phyloP scores from a whole-genome alignment of 345 rosid genomes.

The Murraya paniculata region DNA sequence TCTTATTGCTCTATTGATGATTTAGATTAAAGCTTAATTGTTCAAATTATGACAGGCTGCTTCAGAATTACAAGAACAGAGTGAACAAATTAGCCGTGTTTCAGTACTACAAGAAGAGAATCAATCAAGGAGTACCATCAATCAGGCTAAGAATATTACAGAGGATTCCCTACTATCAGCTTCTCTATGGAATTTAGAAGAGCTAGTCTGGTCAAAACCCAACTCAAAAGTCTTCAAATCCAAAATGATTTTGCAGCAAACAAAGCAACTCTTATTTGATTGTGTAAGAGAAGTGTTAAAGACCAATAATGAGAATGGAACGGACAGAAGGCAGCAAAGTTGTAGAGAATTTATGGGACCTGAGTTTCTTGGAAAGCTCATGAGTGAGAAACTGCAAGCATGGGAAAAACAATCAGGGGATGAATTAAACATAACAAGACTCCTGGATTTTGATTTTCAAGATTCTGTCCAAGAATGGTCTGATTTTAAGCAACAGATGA shows the following conservation, averaged over 20 bases:
- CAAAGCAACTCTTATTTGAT: slow-evolving; percentile 47
- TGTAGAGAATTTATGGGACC: slow-evolving; percentile 13
- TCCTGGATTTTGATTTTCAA: slow-evolving; percentile 23
- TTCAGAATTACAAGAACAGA: slow-evolving; percentile 18
- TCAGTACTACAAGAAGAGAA: slow-evolving; percentile 22
- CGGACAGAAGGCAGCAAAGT: slow-evolving; percentile 12
- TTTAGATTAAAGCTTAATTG: not conserved
- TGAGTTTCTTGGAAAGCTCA: slow-evolving; percentile 31
- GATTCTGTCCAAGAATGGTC: slow-evolving; percentile 40
- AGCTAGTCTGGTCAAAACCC: slow-evolving; percentile 18
- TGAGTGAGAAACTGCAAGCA: slow-evolving; percentile 25
- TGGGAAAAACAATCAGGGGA: slow-evolving; percentile 30
- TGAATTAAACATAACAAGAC: slow-evolving; percentile 19
- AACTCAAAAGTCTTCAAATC: slow-evolving; percentile 20
- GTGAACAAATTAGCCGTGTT: slow-evolving; percentile 28
- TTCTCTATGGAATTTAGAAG: slow-evolving; percentile 35
- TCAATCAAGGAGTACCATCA: slow-evolving; percentile 7
- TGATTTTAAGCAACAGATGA: slow-evolving; percentile 15
- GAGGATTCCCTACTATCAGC: slow-evolving; percentile 37
- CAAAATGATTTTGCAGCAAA: slow-evolving; percentile 35
- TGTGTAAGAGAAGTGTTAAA: slow-evolving; percentile 43
- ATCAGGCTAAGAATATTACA: slow-evolving; percentile 18
- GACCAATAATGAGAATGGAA: slow-evolving; percentile 13
- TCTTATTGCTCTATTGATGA: not conserved
- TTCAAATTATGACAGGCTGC: slow-evolving; percentile 33